These are phyloP conservation scores for Lactarius tabidus DNA, from an alignment of 768 basidiomycete genomes.

Conservation along the genomic window DNA sequence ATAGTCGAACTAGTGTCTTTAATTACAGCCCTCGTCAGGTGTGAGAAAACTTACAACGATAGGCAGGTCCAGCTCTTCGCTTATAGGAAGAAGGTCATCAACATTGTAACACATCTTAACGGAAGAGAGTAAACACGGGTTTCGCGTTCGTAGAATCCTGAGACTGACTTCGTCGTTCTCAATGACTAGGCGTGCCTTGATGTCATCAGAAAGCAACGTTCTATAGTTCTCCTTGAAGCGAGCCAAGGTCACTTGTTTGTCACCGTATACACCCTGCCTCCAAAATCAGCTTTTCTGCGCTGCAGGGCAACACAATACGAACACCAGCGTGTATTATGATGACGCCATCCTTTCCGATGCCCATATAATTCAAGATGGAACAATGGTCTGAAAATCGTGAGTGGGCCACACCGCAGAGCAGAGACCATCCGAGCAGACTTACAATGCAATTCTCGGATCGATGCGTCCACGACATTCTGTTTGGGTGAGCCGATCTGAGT, in stretches of 20 bases:
- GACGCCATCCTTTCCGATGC: constrained; percentile 74
- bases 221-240: constrained; percentile 71
- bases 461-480: constrained; percentile 65
- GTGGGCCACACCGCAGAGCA: neutral
- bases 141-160: neutral
- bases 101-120: constrained; percentile 76
- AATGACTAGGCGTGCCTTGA: constrained; percentile 74
- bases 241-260: constrained; percentile 65
- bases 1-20: constrained; percentile 46
- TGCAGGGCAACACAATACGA: constrained; percentile 33
- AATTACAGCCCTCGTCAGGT: constrained; percentile 36
- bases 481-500: constrained; percentile 80
- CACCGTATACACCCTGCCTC: constrained; percentile 67
- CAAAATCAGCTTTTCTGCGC: neutral
- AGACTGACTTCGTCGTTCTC: constrained; percentile 85
- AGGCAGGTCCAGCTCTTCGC: constrained; percentile 71
- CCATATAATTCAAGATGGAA: constrained; percentile 85
- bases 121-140: neutral
- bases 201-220: constrained; percentile 52
- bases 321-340: constrained; percentile 83
- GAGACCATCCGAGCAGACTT: constrained; percentile 8
- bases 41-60: constrained; percentile 50
- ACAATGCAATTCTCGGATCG: constrained; percentile 73
- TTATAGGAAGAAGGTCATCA: constrained; percentile 82
- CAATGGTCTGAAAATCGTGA: constrained; percentile 53